phyloP scores from a whole-genome alignment of 371 early-diverging fungal species.

The Umbelopsis sp. region DNA sequence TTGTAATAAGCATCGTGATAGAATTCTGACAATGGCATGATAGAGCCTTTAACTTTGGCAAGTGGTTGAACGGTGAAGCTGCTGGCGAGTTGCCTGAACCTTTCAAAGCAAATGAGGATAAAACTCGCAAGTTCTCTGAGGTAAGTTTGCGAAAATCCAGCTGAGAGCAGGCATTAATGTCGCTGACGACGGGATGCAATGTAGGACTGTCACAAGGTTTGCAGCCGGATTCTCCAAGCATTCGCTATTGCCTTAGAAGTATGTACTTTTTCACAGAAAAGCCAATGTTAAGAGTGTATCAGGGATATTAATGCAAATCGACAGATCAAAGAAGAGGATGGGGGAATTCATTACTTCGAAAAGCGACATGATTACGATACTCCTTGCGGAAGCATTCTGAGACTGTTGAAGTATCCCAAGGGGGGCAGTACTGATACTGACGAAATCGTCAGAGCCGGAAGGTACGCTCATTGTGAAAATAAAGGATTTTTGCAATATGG shows the following conservation, averaged over 20 bases:
- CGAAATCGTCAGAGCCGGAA: constrained; percentile 61
- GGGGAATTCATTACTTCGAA: constrained; percentile 60
- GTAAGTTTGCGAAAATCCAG: constrained; percentile 29
- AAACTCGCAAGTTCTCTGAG: constrained; percentile 38
- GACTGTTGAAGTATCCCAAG: constrained; percentile 67
- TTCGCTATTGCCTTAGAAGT: constrained; percentile 66
- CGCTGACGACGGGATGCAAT: background rate
- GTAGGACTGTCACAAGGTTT: constrained; percentile 53
- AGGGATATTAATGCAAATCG: too few species aligned
- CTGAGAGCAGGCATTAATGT: background rate
- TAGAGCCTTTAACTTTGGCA: constrained; percentile 65
- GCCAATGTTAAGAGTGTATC: too few species aligned
- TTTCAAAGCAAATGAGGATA: constrained; percentile 36
- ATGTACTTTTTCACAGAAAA: background rate
- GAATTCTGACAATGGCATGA: background rate
- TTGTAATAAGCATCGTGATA: background rate
- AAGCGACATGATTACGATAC: constrained; percentile 54
- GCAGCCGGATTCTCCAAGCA: constrained; percentile 53
- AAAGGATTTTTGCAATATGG: background rate
- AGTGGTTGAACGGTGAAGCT: constrained; percentile 46
- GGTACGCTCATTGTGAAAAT: constrained; percentile 27
- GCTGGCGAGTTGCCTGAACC: constrained; percentile 39
- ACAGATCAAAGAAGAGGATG: constrained; percentile 57
- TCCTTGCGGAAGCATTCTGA: constrained; percentile 50
- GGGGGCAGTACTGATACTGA: constrained; percentile 38